Conservation (phyloP, 768 basidiomycete species). For the Suillus plorans region DNA sequence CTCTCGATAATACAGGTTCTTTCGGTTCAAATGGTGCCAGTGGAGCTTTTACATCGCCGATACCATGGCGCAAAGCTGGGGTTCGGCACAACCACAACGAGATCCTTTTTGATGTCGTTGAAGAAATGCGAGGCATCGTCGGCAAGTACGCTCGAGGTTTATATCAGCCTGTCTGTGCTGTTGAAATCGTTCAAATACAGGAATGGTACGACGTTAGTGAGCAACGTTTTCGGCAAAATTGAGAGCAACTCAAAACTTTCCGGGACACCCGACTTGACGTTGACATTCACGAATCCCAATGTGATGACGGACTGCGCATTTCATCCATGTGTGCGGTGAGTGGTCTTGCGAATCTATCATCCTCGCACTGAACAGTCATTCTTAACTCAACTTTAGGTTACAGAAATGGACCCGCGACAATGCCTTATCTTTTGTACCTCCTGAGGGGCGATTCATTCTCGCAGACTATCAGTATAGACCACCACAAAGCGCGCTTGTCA, state of each 20-base stretch:
- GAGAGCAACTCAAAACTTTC: constrained; percentile 76
- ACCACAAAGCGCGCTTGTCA: constrained; percentile 33
- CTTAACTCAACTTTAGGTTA: constrained; percentile 44
- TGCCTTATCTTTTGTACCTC: constrained; percentile 86
- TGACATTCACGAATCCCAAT: constrained; percentile 75
- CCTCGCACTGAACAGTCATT: constrained; percentile 9
- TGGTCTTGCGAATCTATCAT: constrained; percentile 1
- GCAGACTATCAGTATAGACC: constrained; percentile 77
- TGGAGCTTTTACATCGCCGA: constrained; percentile 78
- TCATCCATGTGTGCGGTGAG: constrained; percentile 89
- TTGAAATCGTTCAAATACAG: constrained; percentile 36
- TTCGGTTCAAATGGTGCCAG: constrained; percentile 38
- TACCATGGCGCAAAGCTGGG: constrained; percentile 90
- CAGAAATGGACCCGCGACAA: constrained; percentile 78
- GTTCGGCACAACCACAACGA: constrained; percentile 86
- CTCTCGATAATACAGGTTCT: constrained; percentile 18
- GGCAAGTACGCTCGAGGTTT: constrained; percentile 24
- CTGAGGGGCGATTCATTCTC: constrained; percentile 85
- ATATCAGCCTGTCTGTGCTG: neutral
- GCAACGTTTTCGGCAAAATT: constrained; percentile 74
- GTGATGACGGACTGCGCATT: constrained; percentile 79
- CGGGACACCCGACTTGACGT: constrained; percentile 83
- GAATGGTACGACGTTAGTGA: constrained; percentile 64
- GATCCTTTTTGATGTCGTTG: constrained; percentile 88
- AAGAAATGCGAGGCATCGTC: constrained; percentile 62